A percentile compares a stretch with the other conserved stretches of the same genome.
Evolutionary conservation across 83 land plant genomes (phyloP).

Genomic region (Larix sibirica): DNA sequence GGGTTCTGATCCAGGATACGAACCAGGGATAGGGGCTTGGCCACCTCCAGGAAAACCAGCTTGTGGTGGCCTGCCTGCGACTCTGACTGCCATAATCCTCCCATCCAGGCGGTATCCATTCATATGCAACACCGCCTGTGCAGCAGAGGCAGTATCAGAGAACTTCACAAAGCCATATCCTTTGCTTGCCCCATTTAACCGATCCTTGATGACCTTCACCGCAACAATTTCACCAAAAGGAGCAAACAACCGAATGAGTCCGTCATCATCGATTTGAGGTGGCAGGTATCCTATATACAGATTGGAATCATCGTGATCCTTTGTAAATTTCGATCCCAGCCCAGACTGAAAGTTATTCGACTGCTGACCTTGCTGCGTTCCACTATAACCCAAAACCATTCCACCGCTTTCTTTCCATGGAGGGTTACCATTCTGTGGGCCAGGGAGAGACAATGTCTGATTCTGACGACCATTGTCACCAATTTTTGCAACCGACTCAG

Average conservation of each 20-base stretch:
- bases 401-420: constrained; percentile 47
- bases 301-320: constrained; percentile 49
- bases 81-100: constrained; percentile 44
- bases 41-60: constrained; percentile 13
- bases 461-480: constrained; percentile 15
- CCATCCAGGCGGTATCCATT: constrained; percentile 63
- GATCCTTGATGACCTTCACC: constrained; percentile 57
- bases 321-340: constrained; percentile 16
- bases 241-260: constrained; percentile 40
- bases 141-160: constrained; percentile 35
- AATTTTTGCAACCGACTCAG: constrained; percentile 27
- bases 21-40: constrained; percentile 2
- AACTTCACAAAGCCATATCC: constrained; percentile 75
- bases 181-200: constrained; percentile 50
- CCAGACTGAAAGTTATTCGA: neutral
- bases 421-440: constrained; percentile 27
- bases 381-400: neutral
- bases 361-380: constrained; percentile 1
- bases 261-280: constrained; percentile 39
- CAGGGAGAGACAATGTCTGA: constrained; percentile 24
- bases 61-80: constrained; percentile 46
- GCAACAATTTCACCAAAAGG: constrained; percentile 49
- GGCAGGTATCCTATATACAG: constrained; percentile 67
- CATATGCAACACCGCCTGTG: constrained; percentile 40
- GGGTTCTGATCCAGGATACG: neutral